phyloP scores from a whole-genome alignment of 768 basidiomycete species.

The Tubosaeta brunneosetosa region DNA sequence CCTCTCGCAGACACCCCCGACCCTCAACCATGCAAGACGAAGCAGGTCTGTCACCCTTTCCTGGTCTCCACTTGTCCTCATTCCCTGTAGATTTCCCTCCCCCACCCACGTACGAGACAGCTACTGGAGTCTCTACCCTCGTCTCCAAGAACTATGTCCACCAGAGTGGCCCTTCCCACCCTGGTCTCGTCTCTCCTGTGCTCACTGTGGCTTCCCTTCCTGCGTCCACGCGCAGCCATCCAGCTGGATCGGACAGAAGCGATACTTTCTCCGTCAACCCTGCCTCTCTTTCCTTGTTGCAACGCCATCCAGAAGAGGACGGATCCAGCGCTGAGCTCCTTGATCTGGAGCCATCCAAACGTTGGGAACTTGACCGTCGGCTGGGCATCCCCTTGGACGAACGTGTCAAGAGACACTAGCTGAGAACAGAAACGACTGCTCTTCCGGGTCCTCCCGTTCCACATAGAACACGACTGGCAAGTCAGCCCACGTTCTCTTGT shows the following conservation, averaged over 20 bases:
- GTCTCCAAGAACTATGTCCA: constrained; percentile 37
- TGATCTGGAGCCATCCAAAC: constrained; percentile 40
- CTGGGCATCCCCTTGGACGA: constrained; percentile 41
- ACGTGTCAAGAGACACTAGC: constrained; percentile 33
- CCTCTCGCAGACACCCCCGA: constrained; percentile 23
- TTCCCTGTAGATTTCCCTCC: constrained; percentile 59
- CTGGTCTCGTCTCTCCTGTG: constrained; percentile 21
- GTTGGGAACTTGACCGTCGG: constrained; percentile 43
- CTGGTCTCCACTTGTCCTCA: not conserved
- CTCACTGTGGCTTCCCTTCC: constrained; percentile 25
- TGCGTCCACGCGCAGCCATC: constrained; percentile 7
- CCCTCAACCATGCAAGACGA: constrained; percentile 29
- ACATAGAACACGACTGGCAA: constrained; percentile 29
- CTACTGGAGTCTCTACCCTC: constrained; percentile 40
- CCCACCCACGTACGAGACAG: constrained; percentile 67
- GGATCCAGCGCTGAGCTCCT: constrained; percentile 50
- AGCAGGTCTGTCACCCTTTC: constrained; percentile 23
- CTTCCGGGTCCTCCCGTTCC: constrained; percentile 14
- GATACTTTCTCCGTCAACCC: constrained; percentile 20
- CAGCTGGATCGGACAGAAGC: constrained; percentile 20
- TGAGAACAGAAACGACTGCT: constrained; percentile 30
- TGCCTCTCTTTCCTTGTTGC: constrained; percentile 14
- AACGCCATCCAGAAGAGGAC: constrained; percentile 39
- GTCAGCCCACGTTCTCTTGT: constrained; percentile 25
- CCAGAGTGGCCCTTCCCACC: constrained; percentile 23